phyloP scores from a whole-genome alignment of 768 basidiomycete genomes.

The Leccinum broughii region DNA sequence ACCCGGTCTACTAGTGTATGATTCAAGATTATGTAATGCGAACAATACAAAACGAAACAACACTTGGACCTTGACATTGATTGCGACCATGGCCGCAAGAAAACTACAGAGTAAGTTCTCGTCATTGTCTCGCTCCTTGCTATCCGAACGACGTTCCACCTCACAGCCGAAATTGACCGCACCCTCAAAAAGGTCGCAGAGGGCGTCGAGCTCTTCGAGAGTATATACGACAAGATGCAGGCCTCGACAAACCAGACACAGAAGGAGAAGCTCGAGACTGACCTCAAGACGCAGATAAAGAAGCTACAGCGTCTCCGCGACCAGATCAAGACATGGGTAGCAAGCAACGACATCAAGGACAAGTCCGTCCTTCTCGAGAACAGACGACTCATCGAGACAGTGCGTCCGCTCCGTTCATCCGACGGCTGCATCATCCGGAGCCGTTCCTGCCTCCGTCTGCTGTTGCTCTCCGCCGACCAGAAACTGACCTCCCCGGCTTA shows the following conservation, averaged over 20 bases:
- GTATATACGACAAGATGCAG: conserved; percentile 98
- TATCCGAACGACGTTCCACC: background rate
- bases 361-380: conserved; percentile 91
- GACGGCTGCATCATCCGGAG: conserved; percentile 4
- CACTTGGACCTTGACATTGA: background rate
- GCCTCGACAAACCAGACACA: conserved; percentile 94
- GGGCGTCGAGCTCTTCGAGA: conserved; percentile 93
- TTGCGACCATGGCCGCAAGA: conserved; percentile 74
- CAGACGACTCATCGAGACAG: conserved; percentile 95
- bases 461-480: conserved; percentile 8
- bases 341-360: conserved; percentile 98
- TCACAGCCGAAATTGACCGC: conserved; percentile 94
- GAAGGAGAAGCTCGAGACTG: conserved; percentile 96
- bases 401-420: conserved; percentile 44
- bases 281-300: conserved; percentile 99
- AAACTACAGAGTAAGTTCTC: conserved; percentile 77
- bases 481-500: conserved; percentile 35
- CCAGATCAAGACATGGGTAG: conserved; percentile 95
- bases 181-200: conserved; percentile 96
- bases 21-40: conserved; percentile 27
- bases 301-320: conserved; percentile 81
- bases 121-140: background rate
- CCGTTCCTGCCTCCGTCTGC: conserved; percentile 10
- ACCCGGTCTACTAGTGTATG: background rate
- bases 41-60: background rate